Evolutionary conservation across 2,329 filamentous ascomycete species (phyloP), one percentile per base, ranked within the genome.

Genomic region (Talaromyces sp.): DNA sequence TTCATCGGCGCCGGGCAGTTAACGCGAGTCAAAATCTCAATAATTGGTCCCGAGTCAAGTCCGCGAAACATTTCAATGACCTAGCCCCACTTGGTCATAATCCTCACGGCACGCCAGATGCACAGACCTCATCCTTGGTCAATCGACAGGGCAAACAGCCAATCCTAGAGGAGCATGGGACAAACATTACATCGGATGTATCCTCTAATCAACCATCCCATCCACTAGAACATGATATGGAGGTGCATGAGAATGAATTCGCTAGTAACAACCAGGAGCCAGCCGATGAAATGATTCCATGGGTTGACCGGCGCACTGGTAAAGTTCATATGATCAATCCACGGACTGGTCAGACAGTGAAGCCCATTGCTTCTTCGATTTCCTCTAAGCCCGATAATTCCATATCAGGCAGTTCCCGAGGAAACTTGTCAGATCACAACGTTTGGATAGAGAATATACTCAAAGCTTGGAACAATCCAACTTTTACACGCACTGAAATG

Each of bases 391-490:
- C 37, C 32, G 24, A 4, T 41, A 17, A 24, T 9, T 11, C 24
- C 24, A 33, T 22, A 14, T 16, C 10, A 20, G 17, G 14, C 9
- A 9, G 6, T 8, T n/a, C 10, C 3, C n/a, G 27, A 54, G 44
- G 30, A 62, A 10, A 51, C 8, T 36, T 33, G 8, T 42, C 49
- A 19, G 46, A 46, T 5, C 54, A 59, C 14, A 64, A 57, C n/a
- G 60, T 69, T 9, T 91, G 87, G 88, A 72, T 91, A 2, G 75
- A 79, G 8, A 73, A 79, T 6, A 63, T 93, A 6, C 70, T 91
- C 1, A 69, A 78, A 32, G 77, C 76, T 8, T 96, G 90, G 90
- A 72, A 87, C 8, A 96, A 92, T 54, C 90, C 90, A 0, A 76
- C 90, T 0, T 96, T 95, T 67, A 73, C 80, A n/a, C 69, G 69